Percentiles rank a stretch among this genome's conserved stretches.
Evolutionary conservation across 306 rosid genomes (phyloP).

Genomic region (Medicago arabica): DNA sequence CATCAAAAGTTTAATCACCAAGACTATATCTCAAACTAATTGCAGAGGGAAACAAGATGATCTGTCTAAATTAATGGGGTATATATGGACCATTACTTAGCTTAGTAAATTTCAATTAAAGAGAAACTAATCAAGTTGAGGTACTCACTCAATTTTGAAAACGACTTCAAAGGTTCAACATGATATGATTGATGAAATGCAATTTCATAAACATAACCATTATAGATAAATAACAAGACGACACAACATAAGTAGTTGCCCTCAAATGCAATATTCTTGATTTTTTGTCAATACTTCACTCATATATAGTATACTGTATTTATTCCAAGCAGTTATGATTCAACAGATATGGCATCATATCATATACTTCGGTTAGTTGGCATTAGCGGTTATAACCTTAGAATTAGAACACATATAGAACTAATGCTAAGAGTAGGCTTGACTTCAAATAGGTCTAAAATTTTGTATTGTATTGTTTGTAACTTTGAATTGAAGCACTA

Average conservation of each 20-base stretch:
- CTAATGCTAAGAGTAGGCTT: background rate
- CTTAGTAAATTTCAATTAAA: conserved; percentile 41
- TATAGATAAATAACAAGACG: conserved; percentile 7
- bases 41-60: conserved; percentile 44
- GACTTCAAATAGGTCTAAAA: background rate
- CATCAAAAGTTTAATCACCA: conserved; percentile 30
- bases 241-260: conserved; percentile 29
- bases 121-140: conserved; percentile 46
- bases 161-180: conserved; percentile 34
- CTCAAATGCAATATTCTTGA: conserved; percentile 27
- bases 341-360: conserved; percentile 25
- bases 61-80: conserved; percentile 46
- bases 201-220: conserved; percentile 43
- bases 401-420: no score
- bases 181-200: conserved; percentile 39
- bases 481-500: no score
- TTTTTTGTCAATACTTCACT: background rate
- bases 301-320: background rate
- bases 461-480: no score
- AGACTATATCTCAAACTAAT: conserved; percentile 41
- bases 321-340: conserved; percentile 35
- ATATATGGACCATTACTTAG: conserved; percentile 38
- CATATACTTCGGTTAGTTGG: conserved; percentile 21
- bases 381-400: background rate
- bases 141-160: conserved; percentile 57